Evolutionary conservation across 371 early-diverging fungal genomes (phyloP).

Genomic region (Circinella minor): DNA sequence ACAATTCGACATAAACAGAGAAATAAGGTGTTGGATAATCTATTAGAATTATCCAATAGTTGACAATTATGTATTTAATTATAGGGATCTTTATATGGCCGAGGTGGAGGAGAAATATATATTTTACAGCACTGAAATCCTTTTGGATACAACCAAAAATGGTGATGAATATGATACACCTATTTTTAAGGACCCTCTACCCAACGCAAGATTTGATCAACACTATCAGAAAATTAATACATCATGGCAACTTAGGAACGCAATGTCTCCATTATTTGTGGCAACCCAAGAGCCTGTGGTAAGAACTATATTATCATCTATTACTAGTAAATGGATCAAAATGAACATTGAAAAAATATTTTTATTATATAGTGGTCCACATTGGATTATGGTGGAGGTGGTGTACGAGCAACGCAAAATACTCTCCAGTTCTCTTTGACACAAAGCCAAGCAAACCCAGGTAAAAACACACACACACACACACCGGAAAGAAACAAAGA

Average conservation of each 20-base stretch:
- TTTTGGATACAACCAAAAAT: slow-evolving; percentile 62
- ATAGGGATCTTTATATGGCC: slow-evolving; percentile 64
- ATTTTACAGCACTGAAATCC: slow-evolving; percentile 61
- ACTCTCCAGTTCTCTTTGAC: slow-evolving; percentile 57
- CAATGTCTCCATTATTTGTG: slow-evolving; percentile 77
- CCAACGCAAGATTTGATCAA: slow-evolving; percentile 64
- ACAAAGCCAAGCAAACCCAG: slow-evolving; percentile 19
- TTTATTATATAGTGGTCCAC: slow-evolving; percentile 19
- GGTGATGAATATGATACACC: slow-evolving; percentile 62
- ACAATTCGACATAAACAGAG: too few species aligned
- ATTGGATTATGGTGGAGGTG: slow-evolving; percentile 31
- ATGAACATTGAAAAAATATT: too few species aligned
- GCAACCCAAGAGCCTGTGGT: slow-evolving; percentile 46
- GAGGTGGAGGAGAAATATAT: slow-evolving; percentile 70
- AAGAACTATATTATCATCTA: neutral
- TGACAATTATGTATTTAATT: neutral
- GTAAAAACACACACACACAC: too few species aligned
- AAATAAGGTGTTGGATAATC: too few species aligned
- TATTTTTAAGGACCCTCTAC: slow-evolving; percentile 65
- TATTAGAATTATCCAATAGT: too few species aligned
- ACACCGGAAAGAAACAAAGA: too few species aligned
- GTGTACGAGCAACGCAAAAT: slow-evolving; percentile 62
- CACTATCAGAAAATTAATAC: slow-evolving; percentile 60
- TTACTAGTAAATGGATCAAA: too few species aligned
- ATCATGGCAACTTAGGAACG: slow-evolving; percentile 59